These are phyloP conservation scores for Aegilops tauschii DNA, from an alignment of 176 grass and related monocot species.

Conservation along the genomic window DNA sequence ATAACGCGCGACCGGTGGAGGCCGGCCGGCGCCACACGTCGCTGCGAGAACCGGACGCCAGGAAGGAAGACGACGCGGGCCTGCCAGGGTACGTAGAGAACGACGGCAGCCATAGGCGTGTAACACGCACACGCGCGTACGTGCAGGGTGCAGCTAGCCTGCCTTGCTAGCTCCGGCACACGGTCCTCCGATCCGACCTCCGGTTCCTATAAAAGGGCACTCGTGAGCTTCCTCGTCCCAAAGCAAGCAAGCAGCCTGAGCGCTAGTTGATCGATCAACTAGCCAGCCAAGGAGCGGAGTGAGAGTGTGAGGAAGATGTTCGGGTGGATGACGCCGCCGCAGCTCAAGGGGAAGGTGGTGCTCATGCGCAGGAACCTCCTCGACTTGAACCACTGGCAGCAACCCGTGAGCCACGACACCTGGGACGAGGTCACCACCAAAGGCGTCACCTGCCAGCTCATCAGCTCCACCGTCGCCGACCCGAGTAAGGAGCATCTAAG, in stretches of 20 bases:
- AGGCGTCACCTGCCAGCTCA: constrained; percentile 47
- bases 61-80: not conserved
- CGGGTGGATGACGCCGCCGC: not conserved
- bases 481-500: not conserved
- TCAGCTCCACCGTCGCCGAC: constrained; percentile 53
- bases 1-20: not conserved
- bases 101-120: not conserved
- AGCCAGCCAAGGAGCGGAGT: not conserved
- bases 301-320: not conserved
- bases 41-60: not conserved
- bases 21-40: not conserved
- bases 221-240: not conserved
- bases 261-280: not conserved
- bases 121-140: not conserved
- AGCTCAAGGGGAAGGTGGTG: not conserved
- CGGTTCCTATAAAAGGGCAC: not conserved
- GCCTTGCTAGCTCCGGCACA: not conserved
- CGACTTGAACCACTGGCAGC: constrained; percentile 45
- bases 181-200: not conserved
- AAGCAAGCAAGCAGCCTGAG: not conserved
- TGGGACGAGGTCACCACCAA: constrained; percentile 52
- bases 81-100: not conserved
- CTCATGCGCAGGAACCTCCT: constrained; percentile 45
- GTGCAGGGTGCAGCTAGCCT: too few relatives aligned
- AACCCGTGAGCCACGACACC: constrained; percentile 25